Evolutionary conservation across 1,284 basidiomycete species (phyloP), one percentile per base, ranked within the genome.

Genomic region (Trametes pubescens): DNA sequence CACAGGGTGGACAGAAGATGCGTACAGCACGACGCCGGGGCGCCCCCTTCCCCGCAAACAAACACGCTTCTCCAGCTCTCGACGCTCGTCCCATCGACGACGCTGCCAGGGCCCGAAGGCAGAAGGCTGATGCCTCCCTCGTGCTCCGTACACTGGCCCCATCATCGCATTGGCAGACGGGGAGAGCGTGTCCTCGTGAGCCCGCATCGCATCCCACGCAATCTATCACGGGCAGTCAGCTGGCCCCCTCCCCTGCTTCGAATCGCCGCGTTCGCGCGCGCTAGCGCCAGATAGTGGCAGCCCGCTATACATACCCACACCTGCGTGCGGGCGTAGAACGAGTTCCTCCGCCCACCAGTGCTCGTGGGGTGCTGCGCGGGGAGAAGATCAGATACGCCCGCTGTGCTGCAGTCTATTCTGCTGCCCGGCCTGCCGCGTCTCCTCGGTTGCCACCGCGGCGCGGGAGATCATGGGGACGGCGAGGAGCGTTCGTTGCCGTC

Each of bases 171-270:
- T 16, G 18, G 24, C 8, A 48, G 34, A 57, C 26, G 18, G 5
- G 10, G 22, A 49, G 8, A n/a, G 56, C 14, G 24, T 34, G 56
- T 26, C 56, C 56, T 38, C 46, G 56, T 58, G 56, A 32, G 34
- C 56, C 22, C 24, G 34, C 10, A 18, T 13, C 46, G 56, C 56
- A 18, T 57, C 56, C 56, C 56, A 58, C 56, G 56, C 56, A 24
- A 40, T 58, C 56, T 58, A 58, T 58, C 56, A 58, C 21, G 18
- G 16, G 37, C 24, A 47, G 56, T 58, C 56, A 58, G 49, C 56
- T 51, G 56, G 29, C 29, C 56, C n/a, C 44, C 10, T 21, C 49
- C 49, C 38, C 24, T 14, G n/a, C 51, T 52, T 53, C 35, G 35
- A 38, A 14, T 38, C 34, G n/a, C n/a, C n/a, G n/a, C n/a, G n/a